These are phyloP conservation scores for Rhizopogon vesiculosus DNA, from an alignment of 768 basidiomycete species.

Conservation along the genomic window DNA sequence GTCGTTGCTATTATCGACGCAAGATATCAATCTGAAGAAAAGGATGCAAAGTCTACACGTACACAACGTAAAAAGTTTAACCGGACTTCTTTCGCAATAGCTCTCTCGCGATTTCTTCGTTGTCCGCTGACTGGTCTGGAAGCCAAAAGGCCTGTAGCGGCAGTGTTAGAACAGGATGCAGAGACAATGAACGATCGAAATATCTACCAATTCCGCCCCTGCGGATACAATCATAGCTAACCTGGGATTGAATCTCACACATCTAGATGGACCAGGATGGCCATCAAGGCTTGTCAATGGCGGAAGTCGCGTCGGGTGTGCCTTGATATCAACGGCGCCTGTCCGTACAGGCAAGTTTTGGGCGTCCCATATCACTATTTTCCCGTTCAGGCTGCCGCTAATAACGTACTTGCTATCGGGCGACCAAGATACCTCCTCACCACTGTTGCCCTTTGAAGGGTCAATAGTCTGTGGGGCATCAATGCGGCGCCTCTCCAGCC, in stretches of 20 bases:
- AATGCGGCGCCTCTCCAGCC: conserved; percentile 66
- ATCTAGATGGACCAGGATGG: conserved; percentile 79
- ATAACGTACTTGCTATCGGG: conserved; percentile 91
- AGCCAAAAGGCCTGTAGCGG: conserved; percentile 55
- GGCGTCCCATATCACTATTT: conserved; percentile 84
- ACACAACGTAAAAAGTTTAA: neutral
- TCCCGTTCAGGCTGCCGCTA: conserved; percentile 82
- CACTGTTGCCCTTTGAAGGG: conserved; percentile 75
- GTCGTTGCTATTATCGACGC: neutral
- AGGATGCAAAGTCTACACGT: neutral
- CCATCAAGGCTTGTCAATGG: conserved; percentile 61
- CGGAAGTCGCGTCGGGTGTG: conserved; percentile 44
- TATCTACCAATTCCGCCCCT: conserved; percentile 74
- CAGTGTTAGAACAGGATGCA: conserved; percentile 4
- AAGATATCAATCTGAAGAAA: neutral
- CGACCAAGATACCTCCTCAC: conserved; percentile 93
- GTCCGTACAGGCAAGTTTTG: conserved; percentile 50
- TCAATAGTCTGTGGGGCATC: conserved; percentile 52
- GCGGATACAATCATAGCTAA: conserved; percentile 85
- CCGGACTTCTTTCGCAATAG: conserved; percentile 50
- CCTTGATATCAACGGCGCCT: conserved; percentile 52
- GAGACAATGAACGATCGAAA: neutral
- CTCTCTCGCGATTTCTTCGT: conserved; percentile 68
- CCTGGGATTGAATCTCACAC: conserved; percentile 87
- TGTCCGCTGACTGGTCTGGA: conserved; percentile 62